Conservation (phyloP, 805 yeast species). For the baker's yeast (Saccharomyces cerevisiae) region DNA sequence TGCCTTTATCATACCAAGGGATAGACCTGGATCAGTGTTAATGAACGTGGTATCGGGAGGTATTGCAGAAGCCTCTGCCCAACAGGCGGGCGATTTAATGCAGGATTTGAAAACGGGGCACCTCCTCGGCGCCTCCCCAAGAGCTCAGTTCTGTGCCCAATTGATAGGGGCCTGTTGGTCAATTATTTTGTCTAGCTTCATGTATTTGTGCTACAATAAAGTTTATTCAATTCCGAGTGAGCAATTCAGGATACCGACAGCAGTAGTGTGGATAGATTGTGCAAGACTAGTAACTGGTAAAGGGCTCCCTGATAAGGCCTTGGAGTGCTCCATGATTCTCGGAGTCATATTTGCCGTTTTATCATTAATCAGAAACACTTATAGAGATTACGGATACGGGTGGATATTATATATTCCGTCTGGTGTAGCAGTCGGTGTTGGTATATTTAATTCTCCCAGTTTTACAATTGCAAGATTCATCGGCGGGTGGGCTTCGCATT, state of each 20-base stretch:
- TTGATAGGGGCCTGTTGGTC: slow-evolving; percentile 83
- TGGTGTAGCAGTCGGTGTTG: slow-evolving; percentile 96
- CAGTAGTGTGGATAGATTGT: slow-evolving; percentile 94
- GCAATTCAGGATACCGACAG: slow-evolving; percentile 84
- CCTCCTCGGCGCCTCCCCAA: slow-evolving; percentile 82
- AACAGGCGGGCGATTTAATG: slow-evolving; percentile 97
- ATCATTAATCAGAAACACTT: slow-evolving; percentile 53
- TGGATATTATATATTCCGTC: slow-evolving; percentile 59
- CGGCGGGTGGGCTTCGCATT: slow-evolving; percentile 68
- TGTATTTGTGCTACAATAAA: slow-evolving; percentile 72
- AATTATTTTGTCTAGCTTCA: slow-evolving; percentile 64
- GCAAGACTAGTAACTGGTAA: slow-evolving; percentile 86
- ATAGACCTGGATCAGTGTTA: slow-evolving; percentile 72
- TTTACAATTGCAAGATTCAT: slow-evolving; percentile 88
- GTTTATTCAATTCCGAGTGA: slow-evolving; percentile 82
- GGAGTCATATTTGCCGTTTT: slow-evolving; percentile 64
- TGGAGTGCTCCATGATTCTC: slow-evolving; percentile 48
- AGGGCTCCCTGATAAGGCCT: slow-evolving; percentile 77
- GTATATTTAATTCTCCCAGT: slow-evolving; percentile 88
- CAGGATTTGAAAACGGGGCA: slow-evolving; percentile 95
- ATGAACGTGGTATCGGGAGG: slow-evolving; percentile 92
- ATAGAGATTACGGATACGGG: slow-evolving; percentile 36
- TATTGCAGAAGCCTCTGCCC: slow-evolving; percentile 96
- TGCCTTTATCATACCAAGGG: slow-evolving; percentile 67
- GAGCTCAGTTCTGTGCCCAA: slow-evolving; percentile 87